These are phyloP conservation scores for Blastocystis sp. DNA, from an alignment of 352 stramenopile species.

Conservation along the genomic window DNA sequence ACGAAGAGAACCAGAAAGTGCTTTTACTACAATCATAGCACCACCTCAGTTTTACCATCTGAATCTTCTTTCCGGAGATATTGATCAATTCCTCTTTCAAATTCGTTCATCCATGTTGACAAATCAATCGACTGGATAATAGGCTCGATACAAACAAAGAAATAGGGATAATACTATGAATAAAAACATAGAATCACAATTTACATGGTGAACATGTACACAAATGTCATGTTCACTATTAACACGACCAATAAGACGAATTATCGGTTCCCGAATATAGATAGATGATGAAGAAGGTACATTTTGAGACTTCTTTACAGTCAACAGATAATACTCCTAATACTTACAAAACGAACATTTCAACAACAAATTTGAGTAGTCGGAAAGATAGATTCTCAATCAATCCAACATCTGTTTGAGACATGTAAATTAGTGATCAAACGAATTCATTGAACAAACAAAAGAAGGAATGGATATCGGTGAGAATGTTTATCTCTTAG, in stretches of 20 bases:
- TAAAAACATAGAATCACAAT: neutral
- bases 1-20: neutral
- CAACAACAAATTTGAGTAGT: conserved; percentile 34
- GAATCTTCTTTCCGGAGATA: neutral
- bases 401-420: neutral
- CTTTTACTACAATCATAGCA: neutral
- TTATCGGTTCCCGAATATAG: conserved; percentile 9
- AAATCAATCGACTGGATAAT: neutral
- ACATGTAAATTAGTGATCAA: neutral
- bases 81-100: conserved; percentile 33
- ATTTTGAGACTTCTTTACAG: neutral
- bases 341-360: neutral
- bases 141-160: conserved; percentile 16
- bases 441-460: too few species aligned
- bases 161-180: conserved; percentile 54
- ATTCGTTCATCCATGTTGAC: neutral
- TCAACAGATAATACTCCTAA: conserved; percentile 22
- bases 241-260: conserved; percentile 31
- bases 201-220: conserved; percentile 45
- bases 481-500: too few species aligned
- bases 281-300: neutral
- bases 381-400: neutral
- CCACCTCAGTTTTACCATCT: neutral
- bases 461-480: too few species aligned
- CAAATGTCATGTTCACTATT: neutral